Evolutionary conservation across 257 asterid genomes (phyloP), one percentile per base, ranked within the genome.

Genomic region (Solanum rostratum): DNA sequence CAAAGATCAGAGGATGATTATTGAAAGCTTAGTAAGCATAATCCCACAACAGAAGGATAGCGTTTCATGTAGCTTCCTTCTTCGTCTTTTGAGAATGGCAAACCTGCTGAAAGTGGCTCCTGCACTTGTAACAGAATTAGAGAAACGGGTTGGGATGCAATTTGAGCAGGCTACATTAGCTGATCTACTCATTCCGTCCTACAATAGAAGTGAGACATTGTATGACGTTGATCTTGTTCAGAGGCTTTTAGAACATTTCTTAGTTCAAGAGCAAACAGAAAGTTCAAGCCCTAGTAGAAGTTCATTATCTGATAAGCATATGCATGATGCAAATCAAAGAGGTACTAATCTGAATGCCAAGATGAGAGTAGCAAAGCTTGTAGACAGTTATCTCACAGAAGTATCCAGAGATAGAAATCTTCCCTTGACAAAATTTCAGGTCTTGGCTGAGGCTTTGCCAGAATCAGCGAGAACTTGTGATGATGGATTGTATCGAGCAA

Each of bases 101-200:
- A 93, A 91, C 89, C 84, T 94, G 98, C 74, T 92, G 87, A 94
- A 92, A 83, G 99, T 91, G 24, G 96, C 98, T 6, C 94, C 95
- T 10, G 99, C 99, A 18, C 84, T 96, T 81, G 94, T 93, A 2
- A 96, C 99, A 7, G 99, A 96, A 88, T 88, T 96, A 88, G 99
- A 96, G 79, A 96, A 96, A 82, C 89, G 97, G 27, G 99, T 94
- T 0, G 99, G 99, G 73, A 96, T 96, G 99, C 98, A 94, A 82
- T 90, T 96, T 37, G 99, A 96, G 65, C 97, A 96, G 86, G 99
- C 99, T 0, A 85, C 92, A 1, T 79, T 94, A 86, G 87, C 90
- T 8, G 99, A 96, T 85, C 95, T 96, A 2, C 91, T 92, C 27
- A 92, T 96, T 22, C 98, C 97, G 3, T 88, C 92, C 29, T 96